Evolutionary conservation across 2,329 filamentous ascomycete genomes (phyloP).

Genomic region (Colletotrichum falcatum): DNA sequence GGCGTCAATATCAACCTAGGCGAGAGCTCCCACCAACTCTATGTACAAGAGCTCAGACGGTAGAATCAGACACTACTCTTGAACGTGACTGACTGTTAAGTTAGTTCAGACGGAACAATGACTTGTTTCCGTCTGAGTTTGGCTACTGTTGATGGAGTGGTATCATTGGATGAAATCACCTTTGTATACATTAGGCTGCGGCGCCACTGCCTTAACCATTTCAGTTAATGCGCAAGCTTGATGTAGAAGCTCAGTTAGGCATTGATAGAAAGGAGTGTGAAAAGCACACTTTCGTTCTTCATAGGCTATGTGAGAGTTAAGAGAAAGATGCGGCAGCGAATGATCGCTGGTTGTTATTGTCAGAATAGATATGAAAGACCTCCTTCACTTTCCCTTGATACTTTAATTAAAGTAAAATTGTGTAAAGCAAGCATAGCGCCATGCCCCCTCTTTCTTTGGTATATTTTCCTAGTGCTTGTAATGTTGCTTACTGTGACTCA

Average conservation of each 20-base stretch:
- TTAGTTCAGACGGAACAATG: neutral
- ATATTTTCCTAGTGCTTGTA: no score
- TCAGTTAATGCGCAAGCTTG: neutral
- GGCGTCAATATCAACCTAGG: neutral
- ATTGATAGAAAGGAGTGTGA: neutral
- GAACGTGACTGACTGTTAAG: no score
- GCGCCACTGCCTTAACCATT: no score
- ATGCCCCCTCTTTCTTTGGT: no score
- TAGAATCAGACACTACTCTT: neutral
- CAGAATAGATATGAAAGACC: neutral
- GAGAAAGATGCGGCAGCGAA: neutral
- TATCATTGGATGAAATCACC: neutral
- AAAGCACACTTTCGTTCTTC: neutral
- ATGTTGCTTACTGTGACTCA: no score
- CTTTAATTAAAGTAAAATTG: no score
- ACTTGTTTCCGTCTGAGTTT: no score
- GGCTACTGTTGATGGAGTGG: neutral
- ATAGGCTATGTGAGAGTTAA: neutral
- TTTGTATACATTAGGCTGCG: no score
- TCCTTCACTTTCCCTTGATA: neutral
- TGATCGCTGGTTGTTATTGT: neutral
- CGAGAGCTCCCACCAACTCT: no score
- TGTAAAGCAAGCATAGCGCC: no score
- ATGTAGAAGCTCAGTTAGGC: neutral
- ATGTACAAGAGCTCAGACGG: no score